These are phyloP conservation scores for Candida gorgasii DNA, from an alignment of 805 yeast genomes.

Conservation along the genomic window DNA sequence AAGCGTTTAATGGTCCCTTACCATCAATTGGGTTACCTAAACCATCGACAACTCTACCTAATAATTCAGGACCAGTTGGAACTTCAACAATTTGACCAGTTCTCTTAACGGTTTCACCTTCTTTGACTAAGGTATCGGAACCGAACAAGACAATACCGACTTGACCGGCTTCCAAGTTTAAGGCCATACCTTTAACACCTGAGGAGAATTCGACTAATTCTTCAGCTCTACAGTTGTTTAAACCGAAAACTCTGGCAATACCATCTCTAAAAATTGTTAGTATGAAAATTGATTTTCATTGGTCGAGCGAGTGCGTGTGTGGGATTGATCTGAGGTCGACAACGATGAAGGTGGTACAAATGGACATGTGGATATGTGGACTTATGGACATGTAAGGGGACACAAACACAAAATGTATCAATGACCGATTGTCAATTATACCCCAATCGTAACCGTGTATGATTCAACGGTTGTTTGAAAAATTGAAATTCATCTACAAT, in stretches of 20 bases:
- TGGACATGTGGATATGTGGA: too few species aligned
- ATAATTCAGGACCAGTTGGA: conserved; percentile 96
- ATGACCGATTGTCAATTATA: too few species aligned
- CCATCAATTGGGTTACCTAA: conserved; percentile 99
- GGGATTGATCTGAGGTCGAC: conserved; percentile 8
- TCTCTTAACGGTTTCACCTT: conserved; percentile 99
- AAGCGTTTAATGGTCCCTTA: conserved; percentile 95
- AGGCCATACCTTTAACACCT: conserved; percentile 99
- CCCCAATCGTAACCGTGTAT: neutral
- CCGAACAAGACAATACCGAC: conserved; percentile 99
- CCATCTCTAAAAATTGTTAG: conserved; percentile 80
- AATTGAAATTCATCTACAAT: neutral
- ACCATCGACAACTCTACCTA: conserved; percentile 99
- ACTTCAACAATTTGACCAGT: conserved; percentile 99
- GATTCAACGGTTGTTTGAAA: neutral
- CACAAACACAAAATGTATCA: too few species aligned
- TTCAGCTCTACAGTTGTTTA: conserved; percentile 99
- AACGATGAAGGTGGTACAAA: neutral
- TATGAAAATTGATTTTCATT: conserved; percentile 20
- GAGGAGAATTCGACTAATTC: conserved; percentile 99
- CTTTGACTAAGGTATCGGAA: conserved; percentile 97
- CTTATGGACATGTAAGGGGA: too few species aligned
- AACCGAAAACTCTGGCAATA: conserved; percentile 99
- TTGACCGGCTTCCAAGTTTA: conserved; percentile 99
- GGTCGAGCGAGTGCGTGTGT: conserved; percentile 15